Evolutionary conservation across 257 asterid species (phyloP).

Genomic region (Ocimum tenuiflorum): DNA sequence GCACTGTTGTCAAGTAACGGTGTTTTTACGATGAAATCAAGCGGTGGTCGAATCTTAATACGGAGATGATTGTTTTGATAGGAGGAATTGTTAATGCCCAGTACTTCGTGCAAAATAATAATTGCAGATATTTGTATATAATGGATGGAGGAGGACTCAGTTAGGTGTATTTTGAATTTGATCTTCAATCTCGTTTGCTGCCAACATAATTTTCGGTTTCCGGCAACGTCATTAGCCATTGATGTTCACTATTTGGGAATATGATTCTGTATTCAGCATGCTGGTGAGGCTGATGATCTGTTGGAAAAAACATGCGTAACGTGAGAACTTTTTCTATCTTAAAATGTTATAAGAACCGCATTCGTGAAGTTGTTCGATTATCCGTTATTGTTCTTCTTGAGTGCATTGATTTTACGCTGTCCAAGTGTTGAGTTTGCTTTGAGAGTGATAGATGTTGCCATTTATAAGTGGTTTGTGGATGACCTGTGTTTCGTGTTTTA

Average conservation of each 20-base stretch:
- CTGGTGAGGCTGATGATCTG: neutral
- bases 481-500: neutral
- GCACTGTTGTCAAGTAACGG: neutral
- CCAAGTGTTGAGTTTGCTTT: neutral
- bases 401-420: neutral
- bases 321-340: neutral
- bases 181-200: too few relatives aligned
- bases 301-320: neutral
- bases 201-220: neutral
- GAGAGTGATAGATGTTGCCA: neutral
- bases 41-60: neutral
- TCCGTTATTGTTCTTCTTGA: neutral
- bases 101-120: too few relatives aligned
- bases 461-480: too few relatives aligned
- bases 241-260: neutral
- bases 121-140: neutral
- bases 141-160: neutral
- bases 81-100: neutral
- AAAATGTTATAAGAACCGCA: neutral
- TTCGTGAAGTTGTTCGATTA: neutral
- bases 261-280: neutral
- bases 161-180: neutral
- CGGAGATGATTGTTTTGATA: neutral
- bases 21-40: neutral
- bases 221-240: neutral